Base-by-base conservation (phyloP, 2,329 filamentous ascomycete genomes). In the Nannizzia gypsea region DNA sequence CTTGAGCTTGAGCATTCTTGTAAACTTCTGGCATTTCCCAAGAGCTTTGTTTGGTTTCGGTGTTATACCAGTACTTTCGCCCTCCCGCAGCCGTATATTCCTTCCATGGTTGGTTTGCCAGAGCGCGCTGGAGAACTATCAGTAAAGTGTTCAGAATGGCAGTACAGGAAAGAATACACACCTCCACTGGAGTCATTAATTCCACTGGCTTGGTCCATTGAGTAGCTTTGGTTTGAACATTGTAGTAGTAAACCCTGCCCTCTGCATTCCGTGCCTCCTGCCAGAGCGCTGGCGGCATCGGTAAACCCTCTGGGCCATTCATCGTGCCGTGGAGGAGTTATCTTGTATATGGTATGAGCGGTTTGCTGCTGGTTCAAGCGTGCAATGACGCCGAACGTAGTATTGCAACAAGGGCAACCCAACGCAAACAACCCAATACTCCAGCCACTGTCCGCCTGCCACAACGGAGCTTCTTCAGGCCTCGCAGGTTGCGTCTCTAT, bases 191-290 rank as follows among this genome's bases (percentile, higher is more conserved):
- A 22, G 83, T 86, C 88, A 95, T 91, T 74, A 95, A 78, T 52
- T 95, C 93, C 69, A 88, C 83, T 3, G 93, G 95, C 76, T 96
- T 97, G 44, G 85, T 86, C 93, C 93, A 99, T 81, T 91, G 87
- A 34, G 93, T 97, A 64, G 81, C 83, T 71, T 95, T 95, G 15
- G 90, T 96, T 63, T 83, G 76, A 11, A 84, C 77, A 72, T 99
- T 95, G 79, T 91, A 95, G 73, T 95, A 99, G 74, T 99, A 99
- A 54, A 84, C 80, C 66, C 89, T 84, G 64, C 91, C 92, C 69
- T 96, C 90, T 2, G 85, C 77, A 66, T 87, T 89, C 66, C 85
- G 86, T 66, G 89, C 86, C 73, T 93, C 88, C 73, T 89, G 85
- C 91, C 91, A 96, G 48, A 82, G 71, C 60, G 78, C 74, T 58